phyloP scores from a whole-genome alignment of 2,329 filamentous ascomycete genomes.

The Coniochaeta ligniaria region DNA sequence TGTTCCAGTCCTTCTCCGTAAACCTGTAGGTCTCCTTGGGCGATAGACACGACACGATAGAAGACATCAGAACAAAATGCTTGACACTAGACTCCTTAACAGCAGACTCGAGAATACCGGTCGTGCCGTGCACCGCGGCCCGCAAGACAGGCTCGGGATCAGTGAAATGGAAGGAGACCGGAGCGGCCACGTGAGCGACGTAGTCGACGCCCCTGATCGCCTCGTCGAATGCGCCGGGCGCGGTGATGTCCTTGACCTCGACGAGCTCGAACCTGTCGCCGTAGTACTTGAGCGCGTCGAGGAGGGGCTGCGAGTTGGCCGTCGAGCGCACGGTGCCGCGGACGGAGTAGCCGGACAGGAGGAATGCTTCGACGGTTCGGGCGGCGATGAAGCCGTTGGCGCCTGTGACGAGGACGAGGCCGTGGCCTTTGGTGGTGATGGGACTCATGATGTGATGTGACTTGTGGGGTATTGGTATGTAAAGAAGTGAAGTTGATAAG shows the following conservation, averaged over 20 bases:
- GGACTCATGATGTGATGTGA: background rate
- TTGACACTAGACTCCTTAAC: conserved; percentile 10
- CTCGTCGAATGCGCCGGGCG: conserved; percentile 12
- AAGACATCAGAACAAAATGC: conserved; percentile 19
- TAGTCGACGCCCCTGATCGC: conserved; percentile 12
- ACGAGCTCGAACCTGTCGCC: conserved; percentile 7
- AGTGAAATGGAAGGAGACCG: conserved; percentile 14
- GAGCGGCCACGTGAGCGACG: conserved; percentile 15
- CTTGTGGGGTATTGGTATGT: background rate
- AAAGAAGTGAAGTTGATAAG: background rate
- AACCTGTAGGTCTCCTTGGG: conserved; percentile 5
- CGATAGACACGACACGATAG: conserved; percentile 7
- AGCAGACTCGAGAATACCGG: conserved; percentile 11
- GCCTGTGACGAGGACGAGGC: conserved; percentile 27
- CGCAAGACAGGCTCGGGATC: conserved; percentile 14
- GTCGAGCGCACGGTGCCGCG: conserved; percentile 27
- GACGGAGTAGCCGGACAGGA: conserved; percentile 28
- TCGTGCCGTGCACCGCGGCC: conserved; percentile 11
- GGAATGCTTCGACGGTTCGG: conserved; percentile 25
- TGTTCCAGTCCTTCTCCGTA: conserved; percentile 19
- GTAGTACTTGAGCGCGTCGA: background rate
- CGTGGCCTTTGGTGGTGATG: conserved; percentile 3
- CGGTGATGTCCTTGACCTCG: conserved; percentile 15
- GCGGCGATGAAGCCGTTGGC: conserved; percentile 32
- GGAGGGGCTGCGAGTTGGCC: conserved; percentile 10